Base-by-base conservation (phyloP, 257 asterid genomes). In the Nicotiana otophora region DNA sequence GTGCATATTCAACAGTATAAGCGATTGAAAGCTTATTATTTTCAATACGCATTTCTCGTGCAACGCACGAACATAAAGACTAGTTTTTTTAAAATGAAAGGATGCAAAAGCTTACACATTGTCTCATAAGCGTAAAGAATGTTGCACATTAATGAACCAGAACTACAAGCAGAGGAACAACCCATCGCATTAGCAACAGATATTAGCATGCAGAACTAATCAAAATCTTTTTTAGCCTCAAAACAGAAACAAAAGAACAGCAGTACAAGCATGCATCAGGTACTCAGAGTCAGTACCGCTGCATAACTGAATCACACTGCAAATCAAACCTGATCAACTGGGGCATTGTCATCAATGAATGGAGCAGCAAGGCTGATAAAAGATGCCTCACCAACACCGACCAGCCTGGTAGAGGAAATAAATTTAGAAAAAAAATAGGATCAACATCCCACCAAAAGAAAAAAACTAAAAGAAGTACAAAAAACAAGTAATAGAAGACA, bases 331-430 rank as follows among this genome's bases (percentile, higher is more conserved):
- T 91, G 97, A 80, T 93, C 81, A 70, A 80, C 89, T 57, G 98
- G 99, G 87, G 99, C 98, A 88, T 92, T 96, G 88, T 96, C 99
- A 76, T 96, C 99, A 61, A 96, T 94, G 91, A 94, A 96, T 54
- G 98, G 99, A 90, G 99, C 97, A 19, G 98, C 98, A 83, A 96
- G 98, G 90, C 98, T 94, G 81, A 93, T 91, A 82, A 96, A 96
- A 68, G 98, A 96, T 86, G 99, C 99, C 94, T 96, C 99, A 17
- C 99, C 98, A 81, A 96, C 98, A 84, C 99, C 99, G 75, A 96
- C 99, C 65, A 96, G 90, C 99, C 98, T 96, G 87, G 57, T 74
- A 76, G 64, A 63, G 66, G 36, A 75, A 57, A 55, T 19, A 58
- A 80, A 16, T 33, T 62, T 51, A 31, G 11, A 55, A 66, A 81